phyloP scores from a whole-genome alignment of 805 yeast genomes.

The Candida lessepsii region DNA sequence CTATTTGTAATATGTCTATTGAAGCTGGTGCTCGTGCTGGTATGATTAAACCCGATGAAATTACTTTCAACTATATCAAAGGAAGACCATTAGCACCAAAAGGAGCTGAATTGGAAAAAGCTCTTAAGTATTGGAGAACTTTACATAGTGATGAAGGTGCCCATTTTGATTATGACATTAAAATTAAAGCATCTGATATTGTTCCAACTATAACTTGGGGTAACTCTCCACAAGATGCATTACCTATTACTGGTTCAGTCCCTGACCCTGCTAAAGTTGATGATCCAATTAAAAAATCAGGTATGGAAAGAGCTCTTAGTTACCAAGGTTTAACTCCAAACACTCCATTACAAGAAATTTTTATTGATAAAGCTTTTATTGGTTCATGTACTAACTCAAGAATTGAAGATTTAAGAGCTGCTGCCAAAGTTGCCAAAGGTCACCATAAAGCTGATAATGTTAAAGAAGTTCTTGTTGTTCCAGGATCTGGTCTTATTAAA shows the following conservation, averaged over 20 bases:
- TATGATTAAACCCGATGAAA: constrained; percentile 95
- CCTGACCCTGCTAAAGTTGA: constrained; percentile 80
- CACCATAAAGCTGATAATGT: constrained; percentile 80
- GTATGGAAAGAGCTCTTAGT: constrained; percentile 86
- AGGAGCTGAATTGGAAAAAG: constrained; percentile 95
- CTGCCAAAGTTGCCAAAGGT: constrained; percentile 91
- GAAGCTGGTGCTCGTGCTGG: constrained; percentile 99
- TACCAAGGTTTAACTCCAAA: constrained; percentile 91
- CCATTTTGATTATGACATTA: constrained; percentile 77
- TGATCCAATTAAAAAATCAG: constrained; percentile 74
- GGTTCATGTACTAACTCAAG: constrained; percentile 98
- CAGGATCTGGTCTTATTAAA: constrained; percentile 96
- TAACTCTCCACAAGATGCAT: constrained; percentile 97
- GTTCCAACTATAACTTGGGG: constrained; percentile 99
- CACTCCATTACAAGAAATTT: constrained; percentile 70
- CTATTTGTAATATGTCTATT: constrained; percentile 98
- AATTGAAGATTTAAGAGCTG: constrained; percentile 94
- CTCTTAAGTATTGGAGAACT: constrained; percentile 86
- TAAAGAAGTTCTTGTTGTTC: constrained; percentile 85
- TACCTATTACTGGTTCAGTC: constrained; percentile 85
- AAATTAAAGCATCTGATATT: constrained; percentile 78
- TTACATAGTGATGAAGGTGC: constrained; percentile 89
- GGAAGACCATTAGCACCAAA: constrained; percentile 94
- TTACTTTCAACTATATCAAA: constrained; percentile 82
- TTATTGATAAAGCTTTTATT: constrained; percentile 90